Percentiles rank a stretch among this genome's conserved stretches.
Conservation (phyloP, 345 rosid genomes). For the Salix suchowensis region DNA sequence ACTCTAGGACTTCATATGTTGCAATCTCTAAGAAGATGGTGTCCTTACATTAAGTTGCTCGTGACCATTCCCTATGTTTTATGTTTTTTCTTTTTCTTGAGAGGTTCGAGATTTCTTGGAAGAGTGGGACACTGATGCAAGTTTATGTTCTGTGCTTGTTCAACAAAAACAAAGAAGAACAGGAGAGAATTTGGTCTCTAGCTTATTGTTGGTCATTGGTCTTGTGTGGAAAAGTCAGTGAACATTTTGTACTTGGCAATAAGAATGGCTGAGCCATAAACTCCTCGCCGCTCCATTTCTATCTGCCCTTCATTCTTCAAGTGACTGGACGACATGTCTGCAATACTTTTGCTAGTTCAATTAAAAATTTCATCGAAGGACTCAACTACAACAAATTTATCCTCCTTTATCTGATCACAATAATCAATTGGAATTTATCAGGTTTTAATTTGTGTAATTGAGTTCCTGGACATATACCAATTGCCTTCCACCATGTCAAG, state of each 20-base stretch:
- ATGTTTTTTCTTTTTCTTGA: not conserved
- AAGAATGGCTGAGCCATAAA: not conserved
- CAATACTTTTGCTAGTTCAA: not conserved
- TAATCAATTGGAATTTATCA: not conserved
- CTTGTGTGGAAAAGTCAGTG: not conserved
- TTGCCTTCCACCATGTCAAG: not conserved
- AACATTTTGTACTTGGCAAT: not conserved
- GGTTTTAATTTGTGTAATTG: not conserved
- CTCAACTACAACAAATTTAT: not conserved
- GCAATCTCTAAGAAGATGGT: not conserved
- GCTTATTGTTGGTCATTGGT: not conserved
- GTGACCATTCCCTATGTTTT: not conserved
- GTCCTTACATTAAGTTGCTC: no score
- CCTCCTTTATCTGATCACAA: no score
- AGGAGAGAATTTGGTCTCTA: not conserved
- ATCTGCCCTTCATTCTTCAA: not conserved
- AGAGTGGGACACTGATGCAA: no score
- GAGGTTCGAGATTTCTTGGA: not conserved
- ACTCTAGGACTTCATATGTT: not conserved
- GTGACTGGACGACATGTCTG: not conserved
- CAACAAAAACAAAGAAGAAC: no score
- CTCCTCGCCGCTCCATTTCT: not conserved
- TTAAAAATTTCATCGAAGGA: not conserved
- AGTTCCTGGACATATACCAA: not conserved
- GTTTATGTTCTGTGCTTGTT: no score